A percentile compares a stretch with the other conserved stretches of the same genome.
Conservation (phyloP, 331 rosid genomes). For the Pyracantha coccinea region DNA sequence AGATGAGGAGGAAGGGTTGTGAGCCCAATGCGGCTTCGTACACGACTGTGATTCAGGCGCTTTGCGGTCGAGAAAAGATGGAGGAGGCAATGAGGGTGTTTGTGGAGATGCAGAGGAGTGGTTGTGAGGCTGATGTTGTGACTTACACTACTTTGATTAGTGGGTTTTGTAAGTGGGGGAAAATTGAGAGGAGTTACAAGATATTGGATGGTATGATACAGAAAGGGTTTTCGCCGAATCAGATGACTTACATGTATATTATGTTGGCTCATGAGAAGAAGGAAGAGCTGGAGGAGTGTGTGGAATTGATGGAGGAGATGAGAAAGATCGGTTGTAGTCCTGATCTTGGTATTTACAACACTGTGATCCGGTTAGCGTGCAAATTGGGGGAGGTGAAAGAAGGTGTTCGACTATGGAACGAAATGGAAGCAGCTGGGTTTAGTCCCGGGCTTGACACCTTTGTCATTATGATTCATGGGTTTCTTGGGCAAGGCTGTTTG, state of each 20-base stretch:
- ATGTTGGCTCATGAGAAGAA: slow-evolving; percentile 78
- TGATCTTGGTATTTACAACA: slow-evolving; percentile 56
- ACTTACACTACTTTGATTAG: slow-evolving; percentile 65
- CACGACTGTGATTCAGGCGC: slow-evolving; percentile 65
- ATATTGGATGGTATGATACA: slow-evolving; percentile 65
- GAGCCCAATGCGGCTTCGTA: slow-evolving; percentile 56
- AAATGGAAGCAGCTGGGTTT: slow-evolving; percentile 54
- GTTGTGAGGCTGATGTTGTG: slow-evolving; percentile 54
- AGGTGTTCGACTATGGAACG: slow-evolving; percentile 65
- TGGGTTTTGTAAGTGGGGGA: slow-evolving; percentile 84
- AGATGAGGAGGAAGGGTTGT: slow-evolving; percentile 59
- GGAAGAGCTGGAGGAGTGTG: slow-evolving; percentile 74
- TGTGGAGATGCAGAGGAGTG: slow-evolving; percentile 68
- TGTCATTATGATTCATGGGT: slow-evolving; percentile 76
- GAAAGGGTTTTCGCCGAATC: slow-evolving; percentile 57
- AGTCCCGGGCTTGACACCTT: slow-evolving; percentile 61
- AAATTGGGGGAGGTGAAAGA: slow-evolving; percentile 69
- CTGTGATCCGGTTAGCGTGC: slow-evolving; percentile 64
- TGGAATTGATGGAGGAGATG: slow-evolving; percentile 66
- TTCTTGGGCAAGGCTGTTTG: slow-evolving; percentile 51
- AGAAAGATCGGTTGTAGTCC: slow-evolving; percentile 63
- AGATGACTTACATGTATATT: slow-evolving; percentile 50
- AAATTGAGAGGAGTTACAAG: slow-evolving; percentile 57
- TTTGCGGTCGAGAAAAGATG: slow-evolving; percentile 53
- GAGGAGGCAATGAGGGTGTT: slow-evolving; percentile 71